Percentiles rank a stretch among this genome's conserved stretches.
Conservation (phyloP, 352 stramenopile genomes). For the Peronosclerospora sorghi region DNA sequence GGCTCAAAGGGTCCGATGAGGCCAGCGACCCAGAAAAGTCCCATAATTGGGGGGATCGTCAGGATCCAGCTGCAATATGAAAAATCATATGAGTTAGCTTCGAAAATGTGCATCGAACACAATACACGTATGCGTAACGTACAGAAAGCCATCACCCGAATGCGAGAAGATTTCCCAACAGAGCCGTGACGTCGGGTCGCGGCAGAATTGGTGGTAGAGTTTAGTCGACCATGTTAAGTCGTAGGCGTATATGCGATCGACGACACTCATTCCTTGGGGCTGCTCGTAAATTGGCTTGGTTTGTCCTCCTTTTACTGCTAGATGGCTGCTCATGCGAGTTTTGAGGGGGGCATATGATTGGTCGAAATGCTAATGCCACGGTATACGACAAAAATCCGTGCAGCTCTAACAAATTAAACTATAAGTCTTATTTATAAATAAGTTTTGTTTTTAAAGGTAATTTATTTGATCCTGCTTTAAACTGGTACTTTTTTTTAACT, state of each 20-base stretch:
- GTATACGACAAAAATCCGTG: too few relatives aligned
- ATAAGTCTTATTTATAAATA: too few relatives aligned
- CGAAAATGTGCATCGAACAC: too few relatives aligned
- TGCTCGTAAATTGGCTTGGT: too few relatives aligned
- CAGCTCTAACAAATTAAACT: too few relatives aligned
- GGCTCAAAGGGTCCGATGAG: constrained; percentile 22
- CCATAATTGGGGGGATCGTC: constrained; percentile 29
- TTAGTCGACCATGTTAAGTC: constrained; percentile 65
- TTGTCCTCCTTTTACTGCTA: too few relatives aligned
- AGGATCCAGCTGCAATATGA: constrained; percentile 27
- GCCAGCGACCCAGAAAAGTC: constrained; percentile 22
- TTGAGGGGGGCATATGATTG: constrained; percentile 20
- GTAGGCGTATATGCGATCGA: constrained; percentile 52
- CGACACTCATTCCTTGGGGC: constrained; percentile 36
- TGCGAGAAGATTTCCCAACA: constrained; percentile 73
- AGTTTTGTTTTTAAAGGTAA: too few relatives aligned
- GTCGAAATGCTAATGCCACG: constrained; percentile 13
- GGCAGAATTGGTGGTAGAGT: constrained; percentile 56
- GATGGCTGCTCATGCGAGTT: constrained; percentile 13
- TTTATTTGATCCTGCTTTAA: too few relatives aligned
- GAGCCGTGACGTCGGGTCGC: constrained; percentile 27
- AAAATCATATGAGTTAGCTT: too few relatives aligned
- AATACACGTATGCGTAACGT: constrained; percentile 18
- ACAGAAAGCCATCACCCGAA: constrained; percentile 77
- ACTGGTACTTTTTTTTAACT: too few relatives aligned